Percentiles rank a stretch among this genome's conserved stretches.
phyloP scores from a whole-genome alignment of 2,329 filamentous ascomycete species.

The Phialophora tarda region DNA sequence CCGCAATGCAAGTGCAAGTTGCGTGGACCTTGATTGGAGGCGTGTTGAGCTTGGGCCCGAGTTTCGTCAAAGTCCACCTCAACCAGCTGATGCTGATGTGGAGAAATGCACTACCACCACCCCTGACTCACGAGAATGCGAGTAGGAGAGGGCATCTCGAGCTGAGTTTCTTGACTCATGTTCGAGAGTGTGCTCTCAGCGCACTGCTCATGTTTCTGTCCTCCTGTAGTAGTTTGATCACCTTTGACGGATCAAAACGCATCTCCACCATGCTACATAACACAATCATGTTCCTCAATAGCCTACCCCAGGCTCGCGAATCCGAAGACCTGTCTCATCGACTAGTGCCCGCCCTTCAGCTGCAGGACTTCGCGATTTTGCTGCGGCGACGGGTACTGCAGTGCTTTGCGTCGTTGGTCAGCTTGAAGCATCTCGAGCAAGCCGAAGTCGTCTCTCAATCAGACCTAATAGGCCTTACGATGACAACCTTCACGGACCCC shows the following conservation, averaged over 20 bases:
- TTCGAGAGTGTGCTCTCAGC: slow-evolving; percentile 89
- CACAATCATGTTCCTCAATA: slow-evolving; percentile 86
- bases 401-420: slow-evolving; percentile 90
- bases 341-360: slow-evolving; percentile 80
- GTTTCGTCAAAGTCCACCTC: slow-evolving; percentile 98
- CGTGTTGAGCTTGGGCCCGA: slow-evolving; percentile 92
- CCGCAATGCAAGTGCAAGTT: slow-evolving; percentile 93
- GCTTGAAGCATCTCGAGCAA: slow-evolving; percentile 81
- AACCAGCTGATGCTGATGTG: slow-evolving; percentile 91
- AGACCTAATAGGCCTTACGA: slow-evolving; percentile 85
- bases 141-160: slow-evolving; percentile 83
- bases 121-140: slow-evolving; percentile 89
- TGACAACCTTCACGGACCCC: slow-evolving; percentile 90
- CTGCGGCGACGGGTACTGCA: slow-evolving; percentile 90
- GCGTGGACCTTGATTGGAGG: slow-evolving; percentile 97
- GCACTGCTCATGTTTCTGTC: slow-evolving; percentile 91
- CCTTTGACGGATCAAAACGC: slow-evolving; percentile 89
- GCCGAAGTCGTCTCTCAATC: slow-evolving; percentile 88
- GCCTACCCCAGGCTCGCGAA: slow-evolving; percentile 79
- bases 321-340: slow-evolving; percentile 86
- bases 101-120: slow-evolving; percentile 96
- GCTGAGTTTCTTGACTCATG: slow-evolving; percentile 89
- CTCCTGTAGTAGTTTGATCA: slow-evolving; percentile 89
- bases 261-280: slow-evolving; percentile 95
- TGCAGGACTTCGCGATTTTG: slow-evolving; percentile 91